Base-by-base conservation (phyloP, 768 basidiomycete species). In the Rhizopogon sp. region DNA sequence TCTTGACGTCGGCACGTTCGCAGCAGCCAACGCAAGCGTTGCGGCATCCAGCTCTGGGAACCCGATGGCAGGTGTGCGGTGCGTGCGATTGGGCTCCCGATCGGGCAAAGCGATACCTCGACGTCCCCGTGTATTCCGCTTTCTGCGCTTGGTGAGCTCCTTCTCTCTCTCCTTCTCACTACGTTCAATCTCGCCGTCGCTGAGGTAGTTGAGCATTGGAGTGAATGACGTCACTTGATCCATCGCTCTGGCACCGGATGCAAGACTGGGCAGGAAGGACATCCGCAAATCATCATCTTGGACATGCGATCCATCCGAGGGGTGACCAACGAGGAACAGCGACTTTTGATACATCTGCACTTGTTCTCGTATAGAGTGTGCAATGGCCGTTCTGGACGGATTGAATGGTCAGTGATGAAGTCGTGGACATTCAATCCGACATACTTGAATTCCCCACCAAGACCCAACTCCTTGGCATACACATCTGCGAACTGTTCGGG, bases 341-440 rank as follows among this genome's bases (percentile, higher is more conserved):
- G 91, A 95, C 66, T 94, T 93, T 69, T 92, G 88, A 73, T 93
- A 93, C 2, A 87, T 82, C 56, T 94, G 87, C 6, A 94, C 82
- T 74, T 99, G 97, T 68, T 99, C 97, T 31, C 96, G 84, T 62
- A 98, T 98, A 20, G 88, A 87, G 68, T 98, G 96, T 0, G 93
- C 87, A 57, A 99, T 91, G 22, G 94, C 93, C 13, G 95, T 98
- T 66, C 93, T 96, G 61, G n/a, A 52, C 29, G 11, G 35, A 37
- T 37, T 5, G 50, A 3, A 16, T 29, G 8, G 53, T 71, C 22
- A 67, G 54, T 37, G n/a, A 41, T 25, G 25, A 49, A 43, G 39
- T 29, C 20, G 46, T 28, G 29, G 41, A 43, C 3, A 33, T 14
- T 31, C 11, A 39, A 35, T 11, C 6, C 10, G 39, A 73, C 89